Base-by-base conservation (phyloP, 2,329 filamentous ascomycete species). In the Penicillium sp. region DNA sequence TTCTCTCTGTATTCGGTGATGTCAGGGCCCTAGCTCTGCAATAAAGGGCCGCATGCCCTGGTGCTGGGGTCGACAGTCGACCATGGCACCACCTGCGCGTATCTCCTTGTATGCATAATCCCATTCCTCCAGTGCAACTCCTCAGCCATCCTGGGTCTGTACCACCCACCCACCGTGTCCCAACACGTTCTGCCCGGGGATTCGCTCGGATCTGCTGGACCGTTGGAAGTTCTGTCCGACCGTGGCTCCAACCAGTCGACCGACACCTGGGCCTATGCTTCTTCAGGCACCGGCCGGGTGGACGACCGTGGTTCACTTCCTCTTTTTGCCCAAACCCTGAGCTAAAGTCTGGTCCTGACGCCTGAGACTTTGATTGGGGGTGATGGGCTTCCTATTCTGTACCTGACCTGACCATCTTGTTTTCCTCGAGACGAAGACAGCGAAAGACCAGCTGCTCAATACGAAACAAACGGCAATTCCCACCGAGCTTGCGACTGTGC, bases 171-270 rank as follows among this genome's bases (percentile, higher is more conserved):
- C 27, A 24, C 44, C 20, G 11, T 30, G 5, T 30, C 13, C 27
- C 10, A 30, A 30, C 27, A 18, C 31, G 16, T 50, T 5, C 48
- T 53, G 33, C 14, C 42, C 43, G 39, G 36, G 41, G 16, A 63
- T 62, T 62, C 52, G 60, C 45, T 44, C 61, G 61, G 61, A 62
- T 60, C 60, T 63, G 46, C 56, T 63, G 60, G 61, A 59, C 61
- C 58, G 60, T 51, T 51, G 60, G 59, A 61, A 62, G 39, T 61
- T 44, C 53, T 63, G 61, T 63, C 61, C 61, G 58, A 63, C 60
- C 58, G 56, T 62, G 61, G 61, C 57, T 62, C 55, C 45, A 48
- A 44, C 46, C 33, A 36, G 53, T 51, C 51, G 50, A 58, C 54
- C 39, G 41, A 44, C 51, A 50, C 44, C 45, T 46, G 54, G 53